Conservation (phyloP, 768 basidiomycete species). For the Boletus rubroflammeus region DNA sequence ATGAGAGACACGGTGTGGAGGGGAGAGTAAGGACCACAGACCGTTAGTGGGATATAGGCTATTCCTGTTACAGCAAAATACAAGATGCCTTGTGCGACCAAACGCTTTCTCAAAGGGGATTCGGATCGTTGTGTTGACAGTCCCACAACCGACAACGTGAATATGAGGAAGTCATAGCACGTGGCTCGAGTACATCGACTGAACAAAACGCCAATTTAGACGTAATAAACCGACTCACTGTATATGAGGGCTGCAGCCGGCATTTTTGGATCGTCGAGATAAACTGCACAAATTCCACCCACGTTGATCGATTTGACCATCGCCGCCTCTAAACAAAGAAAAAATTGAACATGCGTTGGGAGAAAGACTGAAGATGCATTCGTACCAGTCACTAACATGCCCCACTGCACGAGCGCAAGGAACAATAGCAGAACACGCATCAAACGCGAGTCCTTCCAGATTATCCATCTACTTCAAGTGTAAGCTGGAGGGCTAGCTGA, state of each 20-base stretch:
- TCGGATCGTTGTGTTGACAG: constrained; percentile 6
- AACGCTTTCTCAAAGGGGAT: constrained; percentile 15
- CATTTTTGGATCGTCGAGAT: background rate
- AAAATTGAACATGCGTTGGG: background rate
- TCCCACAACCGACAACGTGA: constrained; percentile 15
- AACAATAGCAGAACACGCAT: constrained; percentile 12
- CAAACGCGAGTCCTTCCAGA: constrained; percentile 20
- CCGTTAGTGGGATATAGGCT: constrained; percentile 13
- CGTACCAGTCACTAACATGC: constrained; percentile 11
- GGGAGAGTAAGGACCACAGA: background rate
- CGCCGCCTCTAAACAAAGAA: constrained; percentile 4
- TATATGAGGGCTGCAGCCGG: constrained; percentile 3
- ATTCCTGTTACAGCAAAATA: constrained; percentile 14
- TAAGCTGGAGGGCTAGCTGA: background rate
- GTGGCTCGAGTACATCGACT: constrained; percentile 9
- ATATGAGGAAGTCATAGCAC: constrained; percentile 18
- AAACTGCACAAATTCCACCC: background rate
- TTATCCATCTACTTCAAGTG: constrained; percentile 17
- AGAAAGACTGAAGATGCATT: background rate
- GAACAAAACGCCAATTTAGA: background rate
- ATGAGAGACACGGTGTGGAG: background rate
- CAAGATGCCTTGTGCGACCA: constrained; percentile 16
- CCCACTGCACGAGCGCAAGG: constrained; percentile 19
- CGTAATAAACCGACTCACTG: constrained; percentile 3
- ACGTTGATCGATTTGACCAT: background rate